phyloP scores from a whole-genome alignment of 1,284 basidiomycete species.

The Sparassis latifolia region DNA sequence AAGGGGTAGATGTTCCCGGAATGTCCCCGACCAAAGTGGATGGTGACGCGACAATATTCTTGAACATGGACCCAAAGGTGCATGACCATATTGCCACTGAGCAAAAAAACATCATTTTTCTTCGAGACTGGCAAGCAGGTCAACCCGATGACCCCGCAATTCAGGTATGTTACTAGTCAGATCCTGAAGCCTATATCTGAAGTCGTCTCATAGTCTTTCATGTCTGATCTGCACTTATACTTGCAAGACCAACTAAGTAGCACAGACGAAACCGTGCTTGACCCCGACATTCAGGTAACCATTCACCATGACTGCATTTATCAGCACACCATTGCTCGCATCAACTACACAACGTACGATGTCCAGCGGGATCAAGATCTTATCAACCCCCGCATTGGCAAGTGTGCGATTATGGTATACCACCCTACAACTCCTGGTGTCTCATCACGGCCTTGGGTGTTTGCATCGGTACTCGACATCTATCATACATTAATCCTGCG shows the following conservation, averaged over 20 bases:
- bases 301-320: conserved; percentile 20
- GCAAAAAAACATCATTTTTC: conserved; percentile 9
- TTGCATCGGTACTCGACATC: conserved; percentile 26
- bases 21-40: background rate
- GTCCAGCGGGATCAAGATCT: conserved; percentile 27
- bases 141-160: conserved; percentile 15
- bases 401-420: conserved; percentile 25
- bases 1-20: background rate
- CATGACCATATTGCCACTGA: conserved; percentile 8
- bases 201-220: conserved; percentile 16
- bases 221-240: conserved; percentile 14
- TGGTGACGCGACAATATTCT: background rate
- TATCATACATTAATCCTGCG: conserved; percentile 22
- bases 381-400: conserved; percentile 24
- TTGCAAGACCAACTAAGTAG: conserved; percentile 11
- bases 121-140: conserved; percentile 11
- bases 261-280: conserved; percentile 1
- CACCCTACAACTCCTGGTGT: conserved; percentile 7
- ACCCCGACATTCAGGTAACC: conserved; percentile 3
- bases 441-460: conserved; percentile 20
- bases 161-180: conserved; percentile 12
- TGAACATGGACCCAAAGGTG: background rate
- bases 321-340: conserved; percentile 13
- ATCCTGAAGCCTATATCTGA: background rate
- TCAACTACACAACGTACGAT: conserved; percentile 30